Evolutionary conservation across 345 rosid genomes (phyloP).

Genomic region (Eucalyptus regnans): DNA sequence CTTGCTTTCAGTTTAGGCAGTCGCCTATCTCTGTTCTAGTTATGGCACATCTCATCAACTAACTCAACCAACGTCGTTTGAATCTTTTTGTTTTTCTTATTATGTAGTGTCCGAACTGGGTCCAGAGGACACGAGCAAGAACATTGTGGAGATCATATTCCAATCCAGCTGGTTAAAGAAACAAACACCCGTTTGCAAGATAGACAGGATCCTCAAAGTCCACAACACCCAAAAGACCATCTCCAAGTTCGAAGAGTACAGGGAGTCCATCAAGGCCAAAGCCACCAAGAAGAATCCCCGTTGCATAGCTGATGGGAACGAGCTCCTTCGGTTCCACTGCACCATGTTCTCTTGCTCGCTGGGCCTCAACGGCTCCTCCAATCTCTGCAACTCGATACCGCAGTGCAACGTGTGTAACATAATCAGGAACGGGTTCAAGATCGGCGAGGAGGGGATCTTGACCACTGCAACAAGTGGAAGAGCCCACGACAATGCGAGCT

Average conservation of each 20-base stretch:
- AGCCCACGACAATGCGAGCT: conserved; percentile 48
- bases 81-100: not conserved
- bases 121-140: conserved; percentile 71
- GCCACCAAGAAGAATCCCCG: conserved; percentile 65
- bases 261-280: conserved; percentile 61
- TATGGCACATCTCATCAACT: not conserved
- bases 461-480: conserved; percentile 73
- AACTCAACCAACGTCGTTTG: not conserved
- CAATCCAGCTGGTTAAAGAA: conserved; percentile 84
- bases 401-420: conserved; percentile 45
- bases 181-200: conserved; percentile 47
- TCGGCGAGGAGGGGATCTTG: conserved; percentile 28
- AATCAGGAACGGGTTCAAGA: conserved; percentile 54
- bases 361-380: conserved; percentile 52
- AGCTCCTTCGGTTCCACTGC: conserved; percentile 68
- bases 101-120: conserved; percentile 57
- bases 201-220: conserved; percentile 66
- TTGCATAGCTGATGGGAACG: conserved; percentile 80
- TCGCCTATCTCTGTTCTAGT: not conserved
- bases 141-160: conserved; percentile 85
- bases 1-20: not conserved
- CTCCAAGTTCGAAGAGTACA: conserved; percentile 58
- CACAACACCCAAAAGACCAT: conserved; percentile 60
- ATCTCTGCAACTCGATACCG: conserved; percentile 44
- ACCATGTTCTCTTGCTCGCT: conserved; percentile 46